Base-by-base conservation (phyloP, 2,329 filamentous ascomycete genomes). In the Pseudogymnoascus sp. region DNA sequence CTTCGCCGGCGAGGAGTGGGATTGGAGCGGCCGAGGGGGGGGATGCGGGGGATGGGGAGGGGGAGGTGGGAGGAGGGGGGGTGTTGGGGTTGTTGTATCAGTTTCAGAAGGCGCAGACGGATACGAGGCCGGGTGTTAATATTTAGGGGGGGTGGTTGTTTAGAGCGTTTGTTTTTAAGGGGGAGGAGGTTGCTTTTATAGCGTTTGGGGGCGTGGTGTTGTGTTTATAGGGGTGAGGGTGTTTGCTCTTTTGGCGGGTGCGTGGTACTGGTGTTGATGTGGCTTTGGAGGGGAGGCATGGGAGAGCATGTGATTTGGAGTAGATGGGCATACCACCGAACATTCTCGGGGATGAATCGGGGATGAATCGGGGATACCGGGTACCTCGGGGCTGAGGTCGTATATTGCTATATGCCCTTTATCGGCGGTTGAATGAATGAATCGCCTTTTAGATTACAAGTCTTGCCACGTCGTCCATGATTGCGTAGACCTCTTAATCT, bases 41-140 rank as follows among this genome's bases (percentile, higher is more conserved):
- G 8, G 72, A 71, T 5, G 25, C 6, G 3, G 75, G 77, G 21
- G 76, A 73, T 8, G 77, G 74, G 3, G 80, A 80, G 14, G 77
- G 79, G 61, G 77, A 80, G 6, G 77, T 80, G 16, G 70, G 72
- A 33, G 70, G 72, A 33, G 75, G 70, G 35, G 86, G 86, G 1
- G 85, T 89, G 4, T 73, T 89, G 64, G 86, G 86, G 7, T 73
- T 89, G 67, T 77, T 89, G 63, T 83, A 86, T 71, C 84, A 89
- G 69, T 88, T 88, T 69, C 84, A 86, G 66, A 85, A 83, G 73
- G 84, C 82, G 38, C 82, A 84, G 66, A 79, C 78, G 25, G 79
- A 80, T 65, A 79, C 77, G 62, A 74, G 76, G 66, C 67, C 70
- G n/a, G 71, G 73, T 12, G 68, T 75, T 50, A 72, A 70, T 67